Percentiles rank a stretch among this genome's conserved stretches.
These are phyloP conservation scores for Lentinus tigrinus DNA, from an alignment of 768 basidiomycete species.

Conservation along the genomic window DNA sequence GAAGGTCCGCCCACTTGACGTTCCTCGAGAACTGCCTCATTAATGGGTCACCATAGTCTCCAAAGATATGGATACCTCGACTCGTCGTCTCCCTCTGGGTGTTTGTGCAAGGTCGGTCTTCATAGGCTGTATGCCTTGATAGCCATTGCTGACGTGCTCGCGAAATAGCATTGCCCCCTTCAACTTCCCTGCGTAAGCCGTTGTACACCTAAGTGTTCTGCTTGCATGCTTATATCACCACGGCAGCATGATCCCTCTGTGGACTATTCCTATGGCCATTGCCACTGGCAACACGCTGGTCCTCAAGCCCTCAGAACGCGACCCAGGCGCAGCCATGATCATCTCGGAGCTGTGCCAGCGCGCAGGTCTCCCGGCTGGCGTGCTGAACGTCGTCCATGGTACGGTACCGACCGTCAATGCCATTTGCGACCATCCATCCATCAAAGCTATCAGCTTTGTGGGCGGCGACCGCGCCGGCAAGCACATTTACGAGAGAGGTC, in stretches of 20 bases:
- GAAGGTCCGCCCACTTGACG: conserved; percentile 56
- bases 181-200: conserved; percentile 81
- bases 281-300: conserved; percentile 93
- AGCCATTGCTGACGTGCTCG: background rate
- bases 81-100: conserved; percentile 80
- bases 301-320: conserved; percentile 94
- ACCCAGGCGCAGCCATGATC: conserved; percentile 97
- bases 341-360: conserved; percentile 92
- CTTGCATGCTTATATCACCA: background rate
- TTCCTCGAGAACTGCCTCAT: background rate
- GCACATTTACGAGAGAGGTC: conserved; percentile 91
- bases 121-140: background rate
- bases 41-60: conserved; percentile 52
- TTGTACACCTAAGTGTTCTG: background rate
- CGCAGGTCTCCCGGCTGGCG: conserved; percentile 84
- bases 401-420: conserved; percentile 87
- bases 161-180: conserved; percentile 74
- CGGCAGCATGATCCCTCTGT: conserved; percentile 89
- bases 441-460: conserved; percentile 96
- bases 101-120: conserved; percentile 65
- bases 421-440: conserved; percentile 87
- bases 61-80: conserved; percentile 95
- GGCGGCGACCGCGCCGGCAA: conserved; percentile 91
- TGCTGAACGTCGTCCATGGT: conserved; percentile 91
- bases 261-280: conserved; percentile 89